phyloP scores from a whole-genome alignment of 164 flowering plant species.

The Vitis labrusca region DNA sequence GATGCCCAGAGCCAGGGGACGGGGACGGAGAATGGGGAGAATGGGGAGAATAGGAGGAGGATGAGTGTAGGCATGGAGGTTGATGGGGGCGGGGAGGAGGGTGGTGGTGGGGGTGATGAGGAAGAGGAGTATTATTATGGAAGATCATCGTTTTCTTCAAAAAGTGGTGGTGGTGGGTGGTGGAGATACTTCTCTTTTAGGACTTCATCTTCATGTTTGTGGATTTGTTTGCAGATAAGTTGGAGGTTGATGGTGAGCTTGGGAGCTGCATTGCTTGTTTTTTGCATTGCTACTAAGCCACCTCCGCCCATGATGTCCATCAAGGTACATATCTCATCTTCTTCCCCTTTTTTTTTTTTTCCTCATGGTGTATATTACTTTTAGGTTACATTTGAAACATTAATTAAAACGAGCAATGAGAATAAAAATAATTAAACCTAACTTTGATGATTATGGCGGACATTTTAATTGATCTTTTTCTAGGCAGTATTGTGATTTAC shows the following conservation, averaged over 20 bases:
- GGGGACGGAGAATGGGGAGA: conserved; percentile 12
- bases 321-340: conserved; percentile 37
- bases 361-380: background rate
- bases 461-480: no score
- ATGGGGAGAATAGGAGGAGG: conserved; percentile 14
- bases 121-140: conserved; percentile 21
- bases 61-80: conserved; percentile 1
- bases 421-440: no score
- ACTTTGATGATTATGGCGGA: no score
- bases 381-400: no score
- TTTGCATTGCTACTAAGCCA: conserved; percentile 69
- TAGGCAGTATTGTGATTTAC: no score
- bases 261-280: conserved; percentile 65
- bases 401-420: no score
- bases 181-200: conserved; percentile 45
- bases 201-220: conserved; percentile 39
- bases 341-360: background rate
- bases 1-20: conserved; percentile 18
- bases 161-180: conserved; percentile 23
- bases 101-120: conserved; percentile 12
- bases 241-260: conserved; percentile 72
- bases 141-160: background rate
- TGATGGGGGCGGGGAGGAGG: conserved; percentile 10
- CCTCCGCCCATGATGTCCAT: conserved; percentile 63
- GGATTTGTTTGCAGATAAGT: conserved; percentile 61